Conservation (phyloP, 2,329 filamentous ascomycete species). For the Myriosclerotinia curreyana region DNA sequence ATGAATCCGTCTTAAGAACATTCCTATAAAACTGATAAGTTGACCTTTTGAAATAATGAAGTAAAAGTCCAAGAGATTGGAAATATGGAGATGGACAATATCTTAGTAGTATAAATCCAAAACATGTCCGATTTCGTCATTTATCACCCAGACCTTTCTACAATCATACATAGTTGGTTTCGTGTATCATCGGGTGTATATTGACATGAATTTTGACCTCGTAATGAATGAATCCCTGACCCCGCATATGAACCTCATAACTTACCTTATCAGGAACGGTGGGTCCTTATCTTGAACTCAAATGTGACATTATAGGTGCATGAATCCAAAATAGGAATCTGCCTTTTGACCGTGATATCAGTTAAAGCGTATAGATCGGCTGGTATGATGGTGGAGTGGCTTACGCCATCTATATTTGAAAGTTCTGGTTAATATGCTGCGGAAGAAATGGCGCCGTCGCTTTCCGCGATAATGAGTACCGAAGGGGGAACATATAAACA, state of each 20-base stretch:
- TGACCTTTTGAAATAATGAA: background rate
- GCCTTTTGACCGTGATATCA: background rate
- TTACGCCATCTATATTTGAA: background rate
- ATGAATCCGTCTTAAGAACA: background rate
- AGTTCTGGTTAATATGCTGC: background rate
- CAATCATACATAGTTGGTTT: background rate
- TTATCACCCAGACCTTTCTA: background rate
- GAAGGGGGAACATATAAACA: background rate
- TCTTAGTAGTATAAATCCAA: background rate
- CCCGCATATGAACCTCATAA: slow-evolving; percentile 4
- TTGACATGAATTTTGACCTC: background rate
- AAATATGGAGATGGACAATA: background rate
- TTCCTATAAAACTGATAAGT: background rate
- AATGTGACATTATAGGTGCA: slow-evolving; percentile 1
- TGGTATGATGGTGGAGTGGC: background rate
- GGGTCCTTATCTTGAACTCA: slow-evolving; percentile 3
- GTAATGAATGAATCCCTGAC: slow-evolving; percentile 1
- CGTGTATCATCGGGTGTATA: slow-evolving; percentile 7
- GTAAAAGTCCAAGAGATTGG: background rate
- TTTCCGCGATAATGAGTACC: slow-evolving; percentile 1
- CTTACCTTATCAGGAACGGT: slow-evolving; percentile 9
- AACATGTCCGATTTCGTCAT: background rate
- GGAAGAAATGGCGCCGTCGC: background rate
- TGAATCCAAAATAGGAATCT: slow-evolving; percentile 13
- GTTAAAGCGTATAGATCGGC: background rate